Conservation (phyloP, 2,329 filamentous ascomycete species). For the Aureobasidium sp. region DNA sequence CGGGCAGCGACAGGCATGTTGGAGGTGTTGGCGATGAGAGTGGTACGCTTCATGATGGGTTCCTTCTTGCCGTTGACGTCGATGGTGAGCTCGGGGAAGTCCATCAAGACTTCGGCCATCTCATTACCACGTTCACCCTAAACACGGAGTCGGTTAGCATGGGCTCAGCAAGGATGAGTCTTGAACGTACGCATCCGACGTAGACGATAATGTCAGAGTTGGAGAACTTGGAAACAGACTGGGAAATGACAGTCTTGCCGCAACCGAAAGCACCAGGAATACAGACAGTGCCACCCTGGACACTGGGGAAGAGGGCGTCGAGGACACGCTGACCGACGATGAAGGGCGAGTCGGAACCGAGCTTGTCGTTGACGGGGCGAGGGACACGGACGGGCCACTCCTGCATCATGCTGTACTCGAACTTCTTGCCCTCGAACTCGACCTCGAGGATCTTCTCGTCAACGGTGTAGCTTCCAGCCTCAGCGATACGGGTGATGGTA, state of each 20-base stretch:
- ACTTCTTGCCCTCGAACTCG: conserved; percentile 95
- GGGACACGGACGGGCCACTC: conserved; percentile 96
- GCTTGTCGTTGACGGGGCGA: conserved; percentile 84
- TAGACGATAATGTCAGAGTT: conserved; percentile 99
- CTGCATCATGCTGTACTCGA: conserved; percentile 96
- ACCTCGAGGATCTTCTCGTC: conserved; percentile 90
- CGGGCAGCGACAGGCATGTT: conserved; percentile 99
- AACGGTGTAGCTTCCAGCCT: conserved; percentile 89
- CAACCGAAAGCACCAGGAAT: conserved; percentile 98
- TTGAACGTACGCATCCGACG: conserved; percentile 59
- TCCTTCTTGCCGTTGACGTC: conserved; percentile 90
- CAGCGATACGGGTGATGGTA: conserved; percentile 83
- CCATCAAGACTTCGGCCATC: conserved; percentile 99
- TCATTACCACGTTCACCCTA: conserved; percentile 94
- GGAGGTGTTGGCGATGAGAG: conserved; percentile 96
- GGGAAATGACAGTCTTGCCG: conserved; percentile 98
- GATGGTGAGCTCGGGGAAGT: conserved; percentile 97
- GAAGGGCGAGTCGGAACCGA: conserved; percentile 82
- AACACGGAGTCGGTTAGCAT: not conserved
- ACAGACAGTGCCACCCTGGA: conserved; percentile 94
- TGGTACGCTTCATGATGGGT: conserved; percentile 99
- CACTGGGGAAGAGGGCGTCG: conserved; percentile 91
- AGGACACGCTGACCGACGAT: conserved; percentile 95
- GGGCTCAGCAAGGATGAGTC: conserved; percentile 19
- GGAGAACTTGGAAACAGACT: conserved; percentile 98